These are phyloP conservation scores for Microbotryum saponariae DNA, from an alignment of 1,284 basidiomycete genomes.

Conservation along the genomic window DNA sequence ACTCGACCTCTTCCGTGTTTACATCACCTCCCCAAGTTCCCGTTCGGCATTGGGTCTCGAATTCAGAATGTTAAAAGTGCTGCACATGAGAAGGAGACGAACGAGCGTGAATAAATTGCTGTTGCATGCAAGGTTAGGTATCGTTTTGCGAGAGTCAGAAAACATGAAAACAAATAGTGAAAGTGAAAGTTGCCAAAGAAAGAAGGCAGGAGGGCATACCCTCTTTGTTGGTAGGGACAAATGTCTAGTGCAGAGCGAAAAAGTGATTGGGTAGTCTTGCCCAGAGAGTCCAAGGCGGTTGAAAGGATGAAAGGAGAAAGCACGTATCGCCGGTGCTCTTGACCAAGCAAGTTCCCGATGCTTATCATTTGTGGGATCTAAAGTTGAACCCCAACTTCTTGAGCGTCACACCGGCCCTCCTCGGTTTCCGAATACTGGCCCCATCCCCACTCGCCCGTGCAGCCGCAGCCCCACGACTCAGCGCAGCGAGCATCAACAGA, in stretches of 20 bases:
- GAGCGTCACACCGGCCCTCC: slow-evolving; percentile 57
- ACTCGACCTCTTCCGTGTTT: too few species aligned
- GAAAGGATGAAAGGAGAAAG: not conserved
- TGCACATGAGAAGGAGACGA: not conserved
- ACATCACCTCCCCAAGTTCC: too few species aligned
- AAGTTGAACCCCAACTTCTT: slow-evolving; percentile 55
- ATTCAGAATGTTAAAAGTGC: not conserved
- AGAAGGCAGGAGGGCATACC: not conserved
- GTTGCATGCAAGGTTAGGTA: too few species aligned
- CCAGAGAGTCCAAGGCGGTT: not conserved
- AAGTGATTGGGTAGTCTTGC: not conserved
- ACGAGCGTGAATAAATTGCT: not conserved
- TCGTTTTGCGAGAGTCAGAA: not conserved
- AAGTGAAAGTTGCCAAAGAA: not conserved
- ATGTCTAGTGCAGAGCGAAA: not conserved
- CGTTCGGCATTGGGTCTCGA: too few species aligned
- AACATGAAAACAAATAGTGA: not conserved
- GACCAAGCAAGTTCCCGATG: not conserved
- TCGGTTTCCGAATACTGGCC: slow-evolving; percentile 24
- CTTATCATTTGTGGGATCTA: not conserved
- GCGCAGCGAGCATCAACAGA: not conserved
- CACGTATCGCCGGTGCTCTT: too few species aligned
- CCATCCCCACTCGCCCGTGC: not conserved
- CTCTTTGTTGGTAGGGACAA: not conserved
- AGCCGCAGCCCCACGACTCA: not conserved